phyloP scores from a whole-genome alignment of 2,329 filamentous ascomycete genomes.

The Paraphaeosphaeria sporulosa region DNA sequence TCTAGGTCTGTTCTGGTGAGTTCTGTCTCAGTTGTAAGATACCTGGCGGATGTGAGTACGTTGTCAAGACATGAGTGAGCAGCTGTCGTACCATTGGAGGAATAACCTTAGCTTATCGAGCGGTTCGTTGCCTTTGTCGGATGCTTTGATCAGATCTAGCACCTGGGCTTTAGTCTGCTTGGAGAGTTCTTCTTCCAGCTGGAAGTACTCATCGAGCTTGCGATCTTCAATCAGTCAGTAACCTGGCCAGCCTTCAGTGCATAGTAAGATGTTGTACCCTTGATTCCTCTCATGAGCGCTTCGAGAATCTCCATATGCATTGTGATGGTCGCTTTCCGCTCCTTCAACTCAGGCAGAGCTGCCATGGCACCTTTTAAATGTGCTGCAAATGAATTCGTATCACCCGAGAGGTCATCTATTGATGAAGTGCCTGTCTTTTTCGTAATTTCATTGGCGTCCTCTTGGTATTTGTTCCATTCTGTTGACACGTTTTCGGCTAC shows the following conservation, averaged over 20 bases:
- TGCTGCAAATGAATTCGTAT: constrained; percentile 86
- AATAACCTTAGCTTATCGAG: constrained; percentile 92
- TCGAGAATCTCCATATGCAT: constrained; percentile 99
- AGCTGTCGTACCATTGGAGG: constrained; percentile 81
- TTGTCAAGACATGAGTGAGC: constrained; percentile 18
- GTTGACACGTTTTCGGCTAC: constrained; percentile 96
- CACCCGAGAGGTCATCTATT: constrained; percentile 90
- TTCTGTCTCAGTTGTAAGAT: constrained; percentile 87
- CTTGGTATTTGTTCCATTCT: constrained; percentile 92
- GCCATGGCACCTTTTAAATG: constrained; percentile 97
- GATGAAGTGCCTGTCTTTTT: constrained; percentile 93
- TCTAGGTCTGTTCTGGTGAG: constrained; percentile 82
- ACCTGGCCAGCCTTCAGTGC: not conserved
- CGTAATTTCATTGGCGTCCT: constrained; percentile 92
- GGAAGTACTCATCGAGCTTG: constrained; percentile 94
- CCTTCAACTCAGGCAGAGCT: constrained; percentile 85
- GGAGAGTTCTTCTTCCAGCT: constrained; percentile 89
- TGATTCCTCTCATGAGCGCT: constrained; percentile 80
- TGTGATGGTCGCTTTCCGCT: constrained; percentile 79
- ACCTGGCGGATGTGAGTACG: constrained; percentile 25
- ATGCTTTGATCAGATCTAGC: constrained; percentile 82
- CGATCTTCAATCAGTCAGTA: constrained; percentile 62
- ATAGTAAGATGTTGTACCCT: constrained; percentile 50
- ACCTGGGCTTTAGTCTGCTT: constrained; percentile 92
- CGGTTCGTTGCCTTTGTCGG: constrained; percentile 81